Evolutionary conservation across 2,329 filamentous ascomycete genomes (phyloP), one percentile per base, ranked within the genome.

Genomic region (Pyrenophora seminiperda): DNA sequence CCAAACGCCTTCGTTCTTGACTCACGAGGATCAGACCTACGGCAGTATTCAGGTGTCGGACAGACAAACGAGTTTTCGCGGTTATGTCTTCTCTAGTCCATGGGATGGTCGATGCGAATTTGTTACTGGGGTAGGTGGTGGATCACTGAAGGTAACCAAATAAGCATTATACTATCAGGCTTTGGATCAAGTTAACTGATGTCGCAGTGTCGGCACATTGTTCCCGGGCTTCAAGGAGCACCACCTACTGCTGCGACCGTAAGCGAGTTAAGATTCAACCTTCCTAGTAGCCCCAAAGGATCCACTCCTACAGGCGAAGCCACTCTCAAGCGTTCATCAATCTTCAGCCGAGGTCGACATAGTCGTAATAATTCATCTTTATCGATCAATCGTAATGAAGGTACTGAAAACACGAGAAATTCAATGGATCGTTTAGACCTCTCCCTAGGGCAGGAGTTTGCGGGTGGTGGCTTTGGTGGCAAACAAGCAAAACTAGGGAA

Each of bases 401-500:
- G 30, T 20, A 31, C 43, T 22, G 62, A 68, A 19, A 56, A 65
- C 10, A 46, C 45, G 22, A 59, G 58, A 18, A 51, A 67, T 13
- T 71, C 76, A 7, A 70, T 77, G 13, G 75, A 77, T 5, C 73
- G 81, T 59, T 77, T 93, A 44, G 89, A 93, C 66, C 70, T 94
- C 2, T 88, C 85, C 17, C 78, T 97, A 0, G 93, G 91, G 1
- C 83, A 84, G 57, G 93, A 97, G 72, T 84, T 83, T 47, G 92
- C 92, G 0, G 93, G 93, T 1, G 93, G 93, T 17, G 93, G 93
- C 0, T 88, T 89, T 66, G 82, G 87, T 36, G 93, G 93, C 0
- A 91, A 90, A 71, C 84, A 90, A 65, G 92, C 91, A 3, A 99
- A 99, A 76, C 77, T 99, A 62, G 94, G 93, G 0, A 99, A 97